Evolutionary conservation across 306 rosid species (phyloP).

Genomic region (Datisca glomerata): DNA sequence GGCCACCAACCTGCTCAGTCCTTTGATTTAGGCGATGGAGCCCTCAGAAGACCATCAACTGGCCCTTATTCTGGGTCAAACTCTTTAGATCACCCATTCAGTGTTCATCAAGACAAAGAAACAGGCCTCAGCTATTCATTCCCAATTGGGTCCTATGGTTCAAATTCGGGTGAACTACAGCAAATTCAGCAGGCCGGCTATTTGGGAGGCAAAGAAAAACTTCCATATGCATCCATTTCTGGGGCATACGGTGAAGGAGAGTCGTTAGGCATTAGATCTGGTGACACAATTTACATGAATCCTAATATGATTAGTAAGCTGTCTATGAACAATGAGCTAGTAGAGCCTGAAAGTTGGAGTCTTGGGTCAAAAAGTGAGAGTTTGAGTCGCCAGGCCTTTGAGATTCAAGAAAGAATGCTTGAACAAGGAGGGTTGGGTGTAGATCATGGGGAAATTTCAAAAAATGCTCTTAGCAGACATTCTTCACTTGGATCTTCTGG

Average conservation of each 20-base stretch:
- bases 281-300: constrained; percentile 17
- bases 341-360: constrained; percentile 22
- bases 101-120: constrained; percentile 25
- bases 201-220: constrained; percentile 23
- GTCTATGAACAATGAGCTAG: constrained; percentile 18
- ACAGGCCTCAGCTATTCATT: constrained; percentile 25
- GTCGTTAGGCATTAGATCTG: constrained; percentile 17
- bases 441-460: constrained; percentile 23
- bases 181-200: constrained; percentile 19
- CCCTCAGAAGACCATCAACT: constrained; percentile 12
- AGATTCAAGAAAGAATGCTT: constrained; percentile 26
- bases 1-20: constrained; percentile 22
- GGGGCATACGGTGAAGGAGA: constrained; percentile 19
- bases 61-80: constrained; percentile 29
- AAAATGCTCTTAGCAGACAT: constrained; percentile 24
- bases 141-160: constrained; percentile 29
- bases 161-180: constrained; percentile 19
- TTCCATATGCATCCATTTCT: constrained; percentile 20
- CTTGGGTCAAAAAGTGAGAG: constrained; percentile 22
- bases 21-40: constrained; percentile 18
- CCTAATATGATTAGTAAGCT: constrained; percentile 18
- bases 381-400: constrained; percentile 21
- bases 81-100: constrained; percentile 25
- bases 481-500: constrained; percentile 25
- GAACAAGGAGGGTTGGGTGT: constrained; percentile 26